Base-by-base conservation (phyloP, 352 stramenopile genomes). In the Thraustochytrium sp. region DNA sequence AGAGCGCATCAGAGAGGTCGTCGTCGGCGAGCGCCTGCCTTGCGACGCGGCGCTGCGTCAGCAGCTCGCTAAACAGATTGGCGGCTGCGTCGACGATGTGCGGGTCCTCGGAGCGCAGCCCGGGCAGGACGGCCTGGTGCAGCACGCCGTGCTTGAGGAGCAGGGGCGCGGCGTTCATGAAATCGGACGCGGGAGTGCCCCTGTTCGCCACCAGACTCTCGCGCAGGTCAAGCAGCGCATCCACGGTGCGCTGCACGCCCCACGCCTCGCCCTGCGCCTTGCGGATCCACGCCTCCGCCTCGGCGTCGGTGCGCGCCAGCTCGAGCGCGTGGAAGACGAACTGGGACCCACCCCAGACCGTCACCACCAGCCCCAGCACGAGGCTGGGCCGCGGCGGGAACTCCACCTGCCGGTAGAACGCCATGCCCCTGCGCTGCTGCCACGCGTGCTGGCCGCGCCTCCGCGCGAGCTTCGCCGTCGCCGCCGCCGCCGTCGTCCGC, bases 281-380 rank as follows among this genome's bases (percentile, higher is more conserved):
- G 29, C 65, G 29, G 26, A 77, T 36, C 65, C 40, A 61, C 65
- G 68, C 65, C 21, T 68, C 42, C 8, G 59, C 59, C 40, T 72
- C 36, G 40, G 13, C 59, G 26, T 72, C 59, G 18, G 65, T 77
- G 29, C 8, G 23, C 9, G 49, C 49, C 9, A 55, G 65, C 13
- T 77, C 42, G 2, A 77, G 65, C 8, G 40, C 65, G 34, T 77
- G 65, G n/a, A 64, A 23, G 18, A 77, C 65, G 34, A 77, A 77
- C 23, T 62, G 65, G 26, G 65, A 37, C 13, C 65, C 65, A 18
- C 26, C 59, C 59, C 42, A 44, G 59, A 72, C 42, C 16, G 46
- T 21, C 34, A 72, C 59, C 1, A 72, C 23, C 18, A 77, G 64
- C 29, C 42, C 65, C 13, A 77, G 37, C 21, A n/a, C 42, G 9